phyloP scores from a whole-genome alignment of 129 eudicot species.

The Dittrichia graveolens region DNA sequence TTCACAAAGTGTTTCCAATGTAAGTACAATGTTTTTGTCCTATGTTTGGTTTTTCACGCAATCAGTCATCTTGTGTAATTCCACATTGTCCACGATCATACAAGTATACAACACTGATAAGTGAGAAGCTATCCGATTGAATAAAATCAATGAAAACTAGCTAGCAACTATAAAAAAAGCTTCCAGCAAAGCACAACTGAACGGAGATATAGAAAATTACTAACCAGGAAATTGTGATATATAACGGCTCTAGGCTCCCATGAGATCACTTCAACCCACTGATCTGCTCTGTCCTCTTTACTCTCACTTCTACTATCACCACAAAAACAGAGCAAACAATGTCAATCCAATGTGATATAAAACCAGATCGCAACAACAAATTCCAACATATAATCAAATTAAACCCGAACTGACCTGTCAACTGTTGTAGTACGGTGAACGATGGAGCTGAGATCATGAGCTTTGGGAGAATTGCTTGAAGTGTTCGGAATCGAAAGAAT shows the following conservation, averaged over 20 bases:
- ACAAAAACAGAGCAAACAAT: conserved; percentile 9
- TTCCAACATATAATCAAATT: background rate
- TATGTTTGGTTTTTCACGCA: too few species aligned
- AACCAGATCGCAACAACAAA: conserved; percentile 29
- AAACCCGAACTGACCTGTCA: conserved; percentile 39
- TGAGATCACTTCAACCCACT: conserved; percentile 91
- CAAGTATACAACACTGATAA: too few species aligned
- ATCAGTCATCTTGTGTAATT: too few species aligned
- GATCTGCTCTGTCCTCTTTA: conserved; percentile 61
- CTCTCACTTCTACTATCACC: conserved; percentile 36
- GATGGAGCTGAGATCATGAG: conserved; percentile 74
- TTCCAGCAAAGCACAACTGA: background rate
- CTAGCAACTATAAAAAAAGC: background rate
- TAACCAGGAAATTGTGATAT: conserved; percentile 80
- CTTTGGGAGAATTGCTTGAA: conserved; percentile 38
- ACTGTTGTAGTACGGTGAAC: conserved; percentile 43
- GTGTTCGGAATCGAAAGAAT: conserved; percentile 57
- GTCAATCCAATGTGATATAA: conserved; percentile 1
- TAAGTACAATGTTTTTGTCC: too few species aligned
- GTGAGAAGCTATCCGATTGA: too few species aligned
- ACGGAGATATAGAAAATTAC: background rate
- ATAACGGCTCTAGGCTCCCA: conserved; percentile 93
- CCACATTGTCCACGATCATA: too few species aligned
- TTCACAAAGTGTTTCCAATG: too few species aligned
- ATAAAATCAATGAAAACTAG: background rate